Evolutionary conservation across 371 early-diverging fungal species (phyloP).

Genomic region (Mucor racemosus): DNA sequence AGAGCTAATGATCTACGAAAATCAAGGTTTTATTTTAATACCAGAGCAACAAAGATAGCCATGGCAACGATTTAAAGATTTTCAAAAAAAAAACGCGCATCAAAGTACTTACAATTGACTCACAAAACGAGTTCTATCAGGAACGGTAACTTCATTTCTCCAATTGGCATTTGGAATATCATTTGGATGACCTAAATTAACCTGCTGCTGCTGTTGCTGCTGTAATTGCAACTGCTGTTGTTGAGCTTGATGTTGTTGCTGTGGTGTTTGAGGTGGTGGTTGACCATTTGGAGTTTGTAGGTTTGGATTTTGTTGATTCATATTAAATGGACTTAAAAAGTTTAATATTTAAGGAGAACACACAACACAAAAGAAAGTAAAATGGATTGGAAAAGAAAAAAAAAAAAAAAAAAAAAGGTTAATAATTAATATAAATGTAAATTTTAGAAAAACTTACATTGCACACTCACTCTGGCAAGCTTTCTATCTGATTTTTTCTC

Average conservation of each 20-base stretch:
- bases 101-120: constrained; percentile 43
- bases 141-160: constrained; percentile 46
- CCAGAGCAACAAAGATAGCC: neutral
- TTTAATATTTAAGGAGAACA: neutral
- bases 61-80: neutral
- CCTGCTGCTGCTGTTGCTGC: constrained; percentile 15
- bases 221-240: constrained; percentile 5
- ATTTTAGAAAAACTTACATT: neutral
- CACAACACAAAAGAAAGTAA: too few relatives aligned
- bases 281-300: constrained; percentile 5
- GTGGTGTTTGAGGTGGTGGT: constrained; percentile 2
- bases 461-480: neutral
- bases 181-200: constrained; percentile 21
- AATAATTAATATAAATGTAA: neutral
- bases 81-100: constrained; percentile 15
- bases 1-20: constrained; percentile 39
- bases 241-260: constrained; percentile 7
- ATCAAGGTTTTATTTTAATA: neutral
- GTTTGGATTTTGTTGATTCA: constrained; percentile 22
- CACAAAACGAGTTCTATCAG: constrained; percentile 44
- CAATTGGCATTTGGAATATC: constrained; percentile 37
- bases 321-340: neutral
- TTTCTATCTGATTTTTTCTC: neutral
- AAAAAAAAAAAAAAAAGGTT: constrained; percentile 3
- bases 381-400: neutral